Evolutionary conservation across 306 rosid genomes (phyloP), one percentile per base, ranked within the genome.

Genomic region (Prunus kanzakura): DNA sequence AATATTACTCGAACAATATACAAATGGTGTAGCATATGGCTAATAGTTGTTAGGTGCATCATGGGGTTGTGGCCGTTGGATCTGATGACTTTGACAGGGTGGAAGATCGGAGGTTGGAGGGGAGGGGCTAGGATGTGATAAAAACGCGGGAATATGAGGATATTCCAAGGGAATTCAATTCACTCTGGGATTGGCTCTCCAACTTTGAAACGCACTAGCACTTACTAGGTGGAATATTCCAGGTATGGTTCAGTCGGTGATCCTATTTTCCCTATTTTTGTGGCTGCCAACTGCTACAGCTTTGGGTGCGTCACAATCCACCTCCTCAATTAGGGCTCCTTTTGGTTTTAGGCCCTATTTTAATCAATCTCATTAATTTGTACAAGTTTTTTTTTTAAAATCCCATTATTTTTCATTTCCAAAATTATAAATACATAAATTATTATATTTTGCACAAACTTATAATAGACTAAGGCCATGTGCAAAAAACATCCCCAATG

Each of bases 81-180:
- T 87, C 43, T 11, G 56, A 62, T n/a, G 75, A 74, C 56, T 19
- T 74, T 76, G 5, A 0, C 10, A 9, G 45, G n/a, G 13, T 20
- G 23, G 35, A 41, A 12, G 63, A 81, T 84, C 72, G 2, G 22
- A 81, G 6, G 82, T 84, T 6, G n/a, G 0, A 64, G 52, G 14
- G 20, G 3, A 10, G 35, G 1, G 23, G 0, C n/a, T 25, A 16
- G 18, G 35, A 41, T 64, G 46, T 25, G 72, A 32, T 12, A 66
- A 38, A 14, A 69, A 35, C 51, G 86, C 83, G 86, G 91, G 87
- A 83, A 85, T 83, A 85, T 56, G 54, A 30, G 91, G 89, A 84
- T 89, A 87, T 87, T 80, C 91, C 67, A 55, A 63, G 52, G 64
- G 83, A 71, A 79, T 80, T 71, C 70, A 78, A 67, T 76, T 54